phyloP scores from a whole-genome alignment of 441 rosid genomes.

The Omphalea diandra region DNA sequence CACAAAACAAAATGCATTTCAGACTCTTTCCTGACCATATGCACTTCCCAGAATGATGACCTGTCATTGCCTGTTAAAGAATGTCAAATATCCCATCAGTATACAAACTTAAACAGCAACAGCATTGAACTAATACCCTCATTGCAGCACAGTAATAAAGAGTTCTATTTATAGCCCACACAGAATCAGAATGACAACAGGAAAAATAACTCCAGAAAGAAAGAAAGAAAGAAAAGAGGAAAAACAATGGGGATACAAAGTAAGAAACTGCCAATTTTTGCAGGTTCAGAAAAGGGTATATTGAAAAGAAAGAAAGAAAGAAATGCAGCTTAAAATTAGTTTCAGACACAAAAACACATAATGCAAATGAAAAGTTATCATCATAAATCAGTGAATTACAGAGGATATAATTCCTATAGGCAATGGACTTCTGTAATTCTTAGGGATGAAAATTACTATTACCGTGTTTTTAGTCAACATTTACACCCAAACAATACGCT shows the following conservation, averaged over 20 bases:
- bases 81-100: conserved; percentile 15
- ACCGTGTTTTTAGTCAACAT: no score
- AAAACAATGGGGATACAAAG: not conserved
- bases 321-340: not conserved
- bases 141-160: not conserved
- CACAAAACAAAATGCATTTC: not conserved
- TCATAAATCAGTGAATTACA: no score
- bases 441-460: no score
- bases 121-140: not conserved
- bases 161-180: not conserved
- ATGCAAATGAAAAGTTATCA: not conserved
- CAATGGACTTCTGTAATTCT: no score
- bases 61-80: conserved; percentile 38
- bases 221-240: not conserved
- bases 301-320: not conserved
- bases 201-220: not conserved
- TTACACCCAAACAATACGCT: no score
- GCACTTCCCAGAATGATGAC: conserved; percentile 36
- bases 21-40: conserved; percentile 43
- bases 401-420: no score
- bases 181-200: not conserved
- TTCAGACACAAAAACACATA: not conserved
- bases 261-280: not conserved
- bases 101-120: conserved; percentile 5
- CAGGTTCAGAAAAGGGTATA: conserved; percentile 1